phyloP scores from a whole-genome alignment of 2,329 filamentous ascomycete species.

The Hymenoscyphus repandus region DNA sequence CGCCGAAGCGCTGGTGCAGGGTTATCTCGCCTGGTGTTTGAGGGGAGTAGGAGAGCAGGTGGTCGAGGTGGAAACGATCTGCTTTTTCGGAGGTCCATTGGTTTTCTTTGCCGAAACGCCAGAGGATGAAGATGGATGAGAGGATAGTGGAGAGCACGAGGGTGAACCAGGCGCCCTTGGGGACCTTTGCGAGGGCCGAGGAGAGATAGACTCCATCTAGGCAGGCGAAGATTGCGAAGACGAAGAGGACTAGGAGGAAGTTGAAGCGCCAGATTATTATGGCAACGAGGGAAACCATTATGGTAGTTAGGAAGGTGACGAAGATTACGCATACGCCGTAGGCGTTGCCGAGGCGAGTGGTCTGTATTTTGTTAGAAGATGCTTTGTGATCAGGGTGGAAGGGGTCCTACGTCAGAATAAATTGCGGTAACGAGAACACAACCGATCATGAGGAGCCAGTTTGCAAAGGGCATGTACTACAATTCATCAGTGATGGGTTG shows the following conservation, averaged over 20 bases:
- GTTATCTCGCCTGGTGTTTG: conserved; percentile 35
- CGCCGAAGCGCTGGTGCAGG: conserved; percentile 36
- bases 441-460: conserved; percentile 73
- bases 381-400: not conserved
- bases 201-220: conserved; percentile 68
- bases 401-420: conserved; percentile 57
- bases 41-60: conserved; percentile 33
- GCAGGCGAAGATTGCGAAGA: conserved; percentile 59
- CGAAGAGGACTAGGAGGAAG: conserved; percentile 51
- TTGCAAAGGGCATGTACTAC: conserved; percentile 64
- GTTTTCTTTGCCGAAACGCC: conserved; percentile 73
- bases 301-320: conserved; percentile 73
- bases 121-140: conserved; percentile 62
- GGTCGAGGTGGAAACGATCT: conserved; percentile 50
- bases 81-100: conserved; percentile 68
- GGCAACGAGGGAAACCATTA: conserved; percentile 66
- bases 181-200: conserved; percentile 66
- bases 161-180: conserved; percentile 75
- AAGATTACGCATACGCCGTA: conserved; percentile 78
- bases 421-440: conserved; percentile 69
- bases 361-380: conserved; percentile 35
- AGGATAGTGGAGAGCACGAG: conserved; percentile 59
- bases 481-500: not conserved
- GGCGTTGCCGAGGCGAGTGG: conserved; percentile 64
- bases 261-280: conserved; percentile 67